Conservation (phyloP, 306 rosid genomes). For the Betula pendula region DNA sequence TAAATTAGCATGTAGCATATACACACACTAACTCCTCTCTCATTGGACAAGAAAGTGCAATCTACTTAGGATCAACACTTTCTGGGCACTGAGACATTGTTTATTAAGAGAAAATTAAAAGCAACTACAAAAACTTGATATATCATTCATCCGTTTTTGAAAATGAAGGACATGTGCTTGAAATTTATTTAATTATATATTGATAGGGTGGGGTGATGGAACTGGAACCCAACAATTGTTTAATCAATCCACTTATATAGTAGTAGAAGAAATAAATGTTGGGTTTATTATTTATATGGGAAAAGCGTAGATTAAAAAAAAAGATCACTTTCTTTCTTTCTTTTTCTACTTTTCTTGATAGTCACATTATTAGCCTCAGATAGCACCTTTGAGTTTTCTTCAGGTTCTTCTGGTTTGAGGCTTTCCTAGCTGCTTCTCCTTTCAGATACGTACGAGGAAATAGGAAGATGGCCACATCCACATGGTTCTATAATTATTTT, state of each 20-base stretch:
- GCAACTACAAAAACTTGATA: neutral
- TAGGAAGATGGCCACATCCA: neutral
- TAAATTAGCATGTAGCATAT: no score
- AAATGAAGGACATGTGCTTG: neutral
- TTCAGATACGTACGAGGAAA: slow-evolving; percentile 19
- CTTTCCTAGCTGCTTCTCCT: neutral
- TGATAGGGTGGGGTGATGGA: slow-evolving; percentile 13
- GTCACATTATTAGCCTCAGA: neutral
- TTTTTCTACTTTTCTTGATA: no score
- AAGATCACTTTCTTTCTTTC: no score
- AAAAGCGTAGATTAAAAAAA: neutral
- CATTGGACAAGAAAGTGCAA: slow-evolving; percentile 17
- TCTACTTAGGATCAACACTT: slow-evolving; percentile 27
- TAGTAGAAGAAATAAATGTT: neutral
- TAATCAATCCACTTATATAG: slow-evolving; percentile 25
- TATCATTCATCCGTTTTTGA: neutral
- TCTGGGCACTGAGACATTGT: slow-evolving; percentile 9
- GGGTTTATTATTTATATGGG: no score
- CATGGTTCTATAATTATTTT: neutral
- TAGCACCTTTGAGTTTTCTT: neutral
- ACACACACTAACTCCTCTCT: no score
- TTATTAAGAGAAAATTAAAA: neutral
- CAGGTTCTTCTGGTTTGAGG: neutral
- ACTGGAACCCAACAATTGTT: slow-evolving; percentile 27
- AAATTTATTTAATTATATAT: slow-evolving; percentile 25